Evolutionary conservation across 2,329 filamentous ascomycete species (phyloP), one percentile per base, ranked within the genome.

Genomic region (Fusarium acutatum): DNA sequence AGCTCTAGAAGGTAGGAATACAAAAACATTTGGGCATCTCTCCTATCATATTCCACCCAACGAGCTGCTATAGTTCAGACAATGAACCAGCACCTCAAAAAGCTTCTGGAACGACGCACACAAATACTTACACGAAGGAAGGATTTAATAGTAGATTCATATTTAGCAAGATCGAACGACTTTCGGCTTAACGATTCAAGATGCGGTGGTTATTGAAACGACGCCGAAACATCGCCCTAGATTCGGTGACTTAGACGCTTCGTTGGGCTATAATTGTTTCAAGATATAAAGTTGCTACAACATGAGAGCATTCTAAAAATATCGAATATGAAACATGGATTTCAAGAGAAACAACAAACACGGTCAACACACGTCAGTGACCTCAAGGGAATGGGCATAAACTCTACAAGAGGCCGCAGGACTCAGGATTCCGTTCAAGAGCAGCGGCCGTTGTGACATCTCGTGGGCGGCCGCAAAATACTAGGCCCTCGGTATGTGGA

Each of bases 11-110:
- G 6, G 2, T 7, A 15, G 2, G 8, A 18, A 18, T 3, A 7
- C 3, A 3, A 2, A 20, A 35, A 6, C 0, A 35, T 20, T 18
- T 14, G 6, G 8, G 12, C 9, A 15, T 14, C 17, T 7, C 17
- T 52, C 12, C 3, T 32, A 18, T 13, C 3, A 18, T 18, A 7
- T n/a, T n/a, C 7, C 28, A n/a, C 7, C 22, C 7, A 18, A n/a
- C 7, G 28, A 32, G 14, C 22, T 8, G 8, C 28, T 15, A 22
- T 22, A 5, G 26, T 1, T 50, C 4, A 50, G 5, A 2, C 4
- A 20, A 8, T 20, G 17, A 26, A 7, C 8, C 5, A 34, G 14
- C 13, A 53, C 5, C 15, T 37, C 11, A 2, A n/a, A n/a, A n/a
- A 11, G 26, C 26, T n/a, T 40, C 11, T 20, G 6, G 6, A 30